A percentile compares a stretch with the other conserved stretches of the same genome.
These are phyloP conservation scores for Neonectria magnoliae DNA, from an alignment of 2,329 filamentous ascomycete genomes.

Conservation along the genomic window DNA sequence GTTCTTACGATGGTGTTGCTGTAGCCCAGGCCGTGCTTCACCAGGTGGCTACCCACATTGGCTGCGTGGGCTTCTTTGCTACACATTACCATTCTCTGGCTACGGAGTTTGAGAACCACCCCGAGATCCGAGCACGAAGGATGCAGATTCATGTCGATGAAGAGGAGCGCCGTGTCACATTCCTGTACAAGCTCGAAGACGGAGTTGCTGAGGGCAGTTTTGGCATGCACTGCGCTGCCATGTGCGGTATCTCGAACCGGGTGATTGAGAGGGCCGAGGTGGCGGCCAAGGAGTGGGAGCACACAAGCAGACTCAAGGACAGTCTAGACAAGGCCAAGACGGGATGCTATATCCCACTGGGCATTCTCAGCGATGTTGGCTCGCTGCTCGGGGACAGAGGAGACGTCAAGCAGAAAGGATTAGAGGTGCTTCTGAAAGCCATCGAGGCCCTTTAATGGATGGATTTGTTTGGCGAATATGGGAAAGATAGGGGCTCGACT, in stretches of 20 bases:
- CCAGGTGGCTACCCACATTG: slow-evolving; percentile 91
- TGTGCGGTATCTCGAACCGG: slow-evolving; percentile 90
- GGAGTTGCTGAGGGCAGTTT: slow-evolving; percentile 97
- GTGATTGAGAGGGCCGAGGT: slow-evolving; percentile 89
- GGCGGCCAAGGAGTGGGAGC: slow-evolving; percentile 93
- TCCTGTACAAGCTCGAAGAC: slow-evolving; percentile 92
- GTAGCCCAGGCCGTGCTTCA: slow-evolving; percentile 98
- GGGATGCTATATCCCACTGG: slow-evolving; percentile 84
- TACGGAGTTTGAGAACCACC: slow-evolving; percentile 88
- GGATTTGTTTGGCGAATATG: slow-evolving; percentile 1
- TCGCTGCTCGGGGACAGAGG: slow-evolving; percentile 73
- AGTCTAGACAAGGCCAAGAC: slow-evolving; percentile 83
- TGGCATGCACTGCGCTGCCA: slow-evolving; percentile 98
- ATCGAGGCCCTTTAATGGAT: slow-evolving; percentile 64
- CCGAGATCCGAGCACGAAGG: slow-evolving; percentile 84
- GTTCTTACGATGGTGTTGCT: slow-evolving; percentile 94
- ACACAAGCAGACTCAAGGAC: slow-evolving; percentile 90
- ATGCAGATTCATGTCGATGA: slow-evolving; percentile 98
- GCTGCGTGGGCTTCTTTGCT: slow-evolving; percentile 95
- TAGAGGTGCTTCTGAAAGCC: slow-evolving; percentile 69
- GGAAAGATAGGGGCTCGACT: neutral
- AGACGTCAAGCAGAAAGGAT: slow-evolving; percentile 59
- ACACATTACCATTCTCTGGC: slow-evolving; percentile 97
- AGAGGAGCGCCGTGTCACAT: slow-evolving; percentile 85
- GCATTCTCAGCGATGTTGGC: slow-evolving; percentile 87